Evolutionary conservation across 352 stramenopile species (phyloP).

Genomic region (Globisporangium splendens): DNA sequence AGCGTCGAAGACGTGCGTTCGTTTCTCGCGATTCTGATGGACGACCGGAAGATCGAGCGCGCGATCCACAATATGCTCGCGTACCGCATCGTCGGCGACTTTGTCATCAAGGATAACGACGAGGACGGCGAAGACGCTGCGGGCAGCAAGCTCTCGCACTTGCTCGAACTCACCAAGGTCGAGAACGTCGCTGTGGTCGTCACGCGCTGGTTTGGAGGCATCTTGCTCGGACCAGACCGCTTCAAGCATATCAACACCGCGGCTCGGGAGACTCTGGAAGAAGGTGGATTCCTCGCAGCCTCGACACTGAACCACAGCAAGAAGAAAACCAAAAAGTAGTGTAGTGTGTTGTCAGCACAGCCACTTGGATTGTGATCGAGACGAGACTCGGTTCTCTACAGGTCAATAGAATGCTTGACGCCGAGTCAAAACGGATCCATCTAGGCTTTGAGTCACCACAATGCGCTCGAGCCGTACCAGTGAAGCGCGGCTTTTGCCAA

Average conservation of each 20-base stretch:
- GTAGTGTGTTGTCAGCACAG: too few relatives aligned
- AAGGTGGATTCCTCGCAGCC: slow-evolving; percentile 48
- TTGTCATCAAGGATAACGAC: slow-evolving; percentile 82
- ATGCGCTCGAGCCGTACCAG: too few relatives aligned
- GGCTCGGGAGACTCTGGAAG: slow-evolving; percentile 72
- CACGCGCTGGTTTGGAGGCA: slow-evolving; percentile 82
- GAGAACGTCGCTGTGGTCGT: slow-evolving; percentile 84
- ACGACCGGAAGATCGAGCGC: slow-evolving; percentile 78
- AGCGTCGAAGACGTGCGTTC: slow-evolving; percentile 74
- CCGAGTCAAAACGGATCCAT: too few relatives aligned
- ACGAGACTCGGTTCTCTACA: background rate
- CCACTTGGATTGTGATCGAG: background rate
- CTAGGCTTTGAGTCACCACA: too few relatives aligned
- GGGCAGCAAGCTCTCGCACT: slow-evolving; percentile 75
- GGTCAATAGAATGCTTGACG: background rate
- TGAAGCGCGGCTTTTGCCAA: too few relatives aligned
- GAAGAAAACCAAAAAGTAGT: slow-evolving; percentile 50
- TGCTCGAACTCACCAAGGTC: slow-evolving; percentile 75
- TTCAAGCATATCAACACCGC: slow-evolving; percentile 85
- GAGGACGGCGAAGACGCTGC: slow-evolving; percentile 82
- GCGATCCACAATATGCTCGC: slow-evolving; percentile 89
- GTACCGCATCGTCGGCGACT: slow-evolving; percentile 74
- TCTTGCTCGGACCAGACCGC: slow-evolving; percentile 77
- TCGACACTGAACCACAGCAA: slow-evolving; percentile 20
- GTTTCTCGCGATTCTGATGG: slow-evolving; percentile 73